Conservation (phyloP, 148 eudicot genomes). For the Camellia lanceoleosa region DNA sequence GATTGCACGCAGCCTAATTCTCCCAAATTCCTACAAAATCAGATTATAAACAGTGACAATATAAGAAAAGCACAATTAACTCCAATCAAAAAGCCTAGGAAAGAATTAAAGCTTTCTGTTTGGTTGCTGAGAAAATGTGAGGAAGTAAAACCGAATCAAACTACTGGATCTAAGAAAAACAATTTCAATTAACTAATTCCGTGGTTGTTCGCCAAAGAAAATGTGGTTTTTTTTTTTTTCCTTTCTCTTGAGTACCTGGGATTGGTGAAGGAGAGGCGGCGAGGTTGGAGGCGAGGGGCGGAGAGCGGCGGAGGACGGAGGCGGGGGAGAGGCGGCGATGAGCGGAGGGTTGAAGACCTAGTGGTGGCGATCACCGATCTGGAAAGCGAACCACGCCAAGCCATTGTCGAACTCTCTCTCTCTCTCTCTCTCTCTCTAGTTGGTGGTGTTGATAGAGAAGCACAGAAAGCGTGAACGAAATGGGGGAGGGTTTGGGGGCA, state of each 20-base stretch:
- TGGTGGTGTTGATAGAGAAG: background rate
- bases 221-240: background rate
- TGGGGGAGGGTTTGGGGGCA: background rate
- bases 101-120: background rate
- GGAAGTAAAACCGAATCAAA: background rate
- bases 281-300: constrained; percentile 50
- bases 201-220: background rate
- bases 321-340: constrained; percentile 35
- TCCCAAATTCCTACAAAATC: constrained; percentile 53
- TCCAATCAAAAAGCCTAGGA: background rate
- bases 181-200: background rate
- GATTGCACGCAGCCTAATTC: constrained; percentile 75
- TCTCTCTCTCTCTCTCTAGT: background rate
- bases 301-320: constrained; percentile 52
- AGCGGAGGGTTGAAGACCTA: constrained; percentile 46
- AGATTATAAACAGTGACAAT: background rate
- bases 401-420: constrained; percentile 41
- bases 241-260: constrained; percentile 37
- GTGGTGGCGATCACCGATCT: constrained; percentile 62
- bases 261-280: constrained; percentile 50
- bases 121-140: background rate
- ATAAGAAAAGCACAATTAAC: background rate
- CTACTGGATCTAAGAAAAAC: background rate
- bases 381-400: constrained; percentile 59
- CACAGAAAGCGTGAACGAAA: background rate